Evolutionary conservation across 2,329 filamentous ascomycete genomes (phyloP), one percentile per base, ranked within the genome.

Genomic region (Colletotrichum magnum): DNA sequence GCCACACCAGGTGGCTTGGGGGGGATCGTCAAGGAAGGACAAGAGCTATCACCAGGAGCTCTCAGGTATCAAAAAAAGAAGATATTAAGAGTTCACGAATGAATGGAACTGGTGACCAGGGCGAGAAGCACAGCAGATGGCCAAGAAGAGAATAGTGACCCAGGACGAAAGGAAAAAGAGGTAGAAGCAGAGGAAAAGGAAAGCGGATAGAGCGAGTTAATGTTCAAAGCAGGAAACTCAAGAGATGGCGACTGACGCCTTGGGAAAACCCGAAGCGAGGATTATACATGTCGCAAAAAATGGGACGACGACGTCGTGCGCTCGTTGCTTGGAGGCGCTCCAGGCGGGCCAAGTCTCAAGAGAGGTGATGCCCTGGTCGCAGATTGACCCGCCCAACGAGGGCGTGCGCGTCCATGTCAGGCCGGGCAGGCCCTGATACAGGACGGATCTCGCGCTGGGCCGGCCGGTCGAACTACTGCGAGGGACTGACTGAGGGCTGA

Each of bases 271-370:
- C 47, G 26, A 36, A 36, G 63, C 66, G 66, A 66, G 62, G 66
- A 57, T 69, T 60, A 52, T 66, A 66, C 66, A 69, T 69, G 62
- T 69, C 57, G 66, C 66, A 66, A 61, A 62, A 65, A 69, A 69
- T 67, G 66, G 66, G 62, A 69, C 66, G 66, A 69, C 62, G 66
- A 61, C 50, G 66, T 66, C 62, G 62, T 69, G 62, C 51, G 66
- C 51, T 66, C 43, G 56, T 57, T 59, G 66, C 66, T 69, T 69
- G 62, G 66, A 69, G 66, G 53, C 36, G 66, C 61, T 24, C 56
- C 6, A 60, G 62, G 66, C 48, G 66, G 45, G 56, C 43, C 62
- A 61, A 69, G 66, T 69, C 66, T 69, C 66, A 66, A 66, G 66
- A 61, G 66, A 61, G 66, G 66, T 66, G 66, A 69, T 66, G 66